Conservation (phyloP, 495 filamentous ascomycete genomes). For the Thermothielavioides terrestris region DNA sequence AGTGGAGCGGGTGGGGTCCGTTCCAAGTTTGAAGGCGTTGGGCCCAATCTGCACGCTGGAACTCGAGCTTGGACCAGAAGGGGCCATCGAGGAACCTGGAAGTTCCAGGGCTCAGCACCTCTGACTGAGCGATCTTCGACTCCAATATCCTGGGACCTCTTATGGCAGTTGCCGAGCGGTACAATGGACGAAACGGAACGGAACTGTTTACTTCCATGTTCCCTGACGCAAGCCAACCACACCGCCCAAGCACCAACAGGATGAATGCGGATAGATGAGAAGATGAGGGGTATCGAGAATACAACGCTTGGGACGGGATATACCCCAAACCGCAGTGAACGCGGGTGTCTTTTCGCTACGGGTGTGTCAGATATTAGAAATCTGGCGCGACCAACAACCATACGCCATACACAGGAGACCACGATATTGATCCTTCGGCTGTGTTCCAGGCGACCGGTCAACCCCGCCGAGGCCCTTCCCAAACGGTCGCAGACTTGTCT, state of each 20-base stretch:
- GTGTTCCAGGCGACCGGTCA: neutral
- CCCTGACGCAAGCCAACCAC: neutral
- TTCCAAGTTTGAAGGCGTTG: neutral
- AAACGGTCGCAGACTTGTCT: too few relatives aligned
- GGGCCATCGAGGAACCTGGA: too few relatives aligned
- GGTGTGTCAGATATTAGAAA: constrained; percentile 18
- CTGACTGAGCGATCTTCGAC: neutral
- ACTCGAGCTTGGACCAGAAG: too few relatives aligned
- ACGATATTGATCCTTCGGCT: neutral
- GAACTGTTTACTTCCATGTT: constrained; percentile 5
- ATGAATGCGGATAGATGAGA: neutral
- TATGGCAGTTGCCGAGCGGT: constrained; percentile 6
- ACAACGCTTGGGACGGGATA: neutral
- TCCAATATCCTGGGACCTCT: neutral
- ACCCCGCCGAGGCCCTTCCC: neutral
- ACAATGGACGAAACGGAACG: too few relatives aligned
- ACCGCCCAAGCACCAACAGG: neutral
- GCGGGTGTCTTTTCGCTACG: neutral
- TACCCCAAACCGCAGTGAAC: neutral
- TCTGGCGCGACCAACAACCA: neutral
- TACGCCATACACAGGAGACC: too few relatives aligned
- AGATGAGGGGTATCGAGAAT: neutral
- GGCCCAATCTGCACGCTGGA: neutral
- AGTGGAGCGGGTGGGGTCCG: constrained; percentile 1
- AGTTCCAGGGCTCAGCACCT: neutral